phyloP scores from a whole-genome alignment of 768 basidiomycete genomes.

The Plicaturopsis crispa region DNA sequence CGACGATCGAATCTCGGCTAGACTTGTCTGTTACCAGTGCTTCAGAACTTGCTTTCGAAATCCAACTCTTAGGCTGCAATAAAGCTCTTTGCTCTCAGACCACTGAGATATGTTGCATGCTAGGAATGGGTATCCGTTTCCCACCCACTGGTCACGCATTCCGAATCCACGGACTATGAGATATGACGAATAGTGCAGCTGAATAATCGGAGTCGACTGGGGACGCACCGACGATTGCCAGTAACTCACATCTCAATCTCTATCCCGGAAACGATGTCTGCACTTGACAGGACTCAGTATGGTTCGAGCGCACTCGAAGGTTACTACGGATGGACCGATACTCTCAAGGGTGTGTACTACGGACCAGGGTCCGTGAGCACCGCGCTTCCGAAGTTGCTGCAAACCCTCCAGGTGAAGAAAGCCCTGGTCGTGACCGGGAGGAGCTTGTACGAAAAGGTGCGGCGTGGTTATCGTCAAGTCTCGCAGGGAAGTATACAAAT shows the following conservation, averaged over 20 bases:
- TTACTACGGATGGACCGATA: conserved; percentile 60
- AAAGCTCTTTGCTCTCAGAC: no score
- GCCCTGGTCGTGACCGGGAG: conserved; percentile 69
- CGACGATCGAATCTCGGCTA: no score
- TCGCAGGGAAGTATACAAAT: neutral
- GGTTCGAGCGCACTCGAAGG: conserved; percentile 29
- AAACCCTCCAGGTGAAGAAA: conserved; percentile 46
- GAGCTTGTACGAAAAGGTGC: conserved; percentile 58
- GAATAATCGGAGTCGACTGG: no score
- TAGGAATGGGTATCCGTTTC: no score
- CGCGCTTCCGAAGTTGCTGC: conserved; percentile 57
- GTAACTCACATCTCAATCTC: conserved; percentile 5
- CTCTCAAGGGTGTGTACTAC: conserved; percentile 62
- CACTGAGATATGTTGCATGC: no score
- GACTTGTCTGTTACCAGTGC: no score
- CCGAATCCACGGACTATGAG: no score
- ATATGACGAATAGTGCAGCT: no score
- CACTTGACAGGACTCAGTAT: conserved; percentile 6
- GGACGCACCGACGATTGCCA: no score
- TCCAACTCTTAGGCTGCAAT: no score
- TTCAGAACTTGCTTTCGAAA: no score
- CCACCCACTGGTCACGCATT: no score
- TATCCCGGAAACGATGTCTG: conserved; percentile 14
- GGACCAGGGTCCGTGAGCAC: conserved; percentile 61
- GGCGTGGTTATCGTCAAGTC: conserved; percentile 1